These are phyloP conservation scores for Cercis canadensis DNA, from an alignment of 306 rosid genomes.

Conservation along the genomic window DNA sequence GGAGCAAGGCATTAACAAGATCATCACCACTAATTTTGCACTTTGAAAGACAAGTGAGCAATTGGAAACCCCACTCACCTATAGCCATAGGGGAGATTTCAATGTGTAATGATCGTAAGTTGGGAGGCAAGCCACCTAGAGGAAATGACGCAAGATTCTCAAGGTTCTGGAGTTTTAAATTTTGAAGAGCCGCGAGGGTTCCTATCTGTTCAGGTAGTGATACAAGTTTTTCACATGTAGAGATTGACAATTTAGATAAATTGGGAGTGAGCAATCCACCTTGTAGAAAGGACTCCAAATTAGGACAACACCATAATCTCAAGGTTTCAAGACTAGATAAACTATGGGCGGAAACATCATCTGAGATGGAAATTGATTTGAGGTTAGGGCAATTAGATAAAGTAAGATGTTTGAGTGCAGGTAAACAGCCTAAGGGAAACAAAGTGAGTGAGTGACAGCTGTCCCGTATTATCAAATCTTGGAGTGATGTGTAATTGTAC, in stretches of 20 bases:
- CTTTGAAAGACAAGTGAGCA: neutral
- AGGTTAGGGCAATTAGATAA: neutral
- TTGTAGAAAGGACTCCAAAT: slow-evolving; percentile 24
- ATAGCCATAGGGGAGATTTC: no score
- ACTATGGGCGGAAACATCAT: no score
- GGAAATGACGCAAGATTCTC: neutral
- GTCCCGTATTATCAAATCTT: slow-evolving; percentile 12
- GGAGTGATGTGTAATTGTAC: slow-evolving; percentile 1
- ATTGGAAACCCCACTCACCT: neutral
- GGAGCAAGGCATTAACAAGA: neutral
- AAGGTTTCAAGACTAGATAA: no score
- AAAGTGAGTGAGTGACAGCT: slow-evolving; percentile 6
- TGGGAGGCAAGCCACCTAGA: neutral
- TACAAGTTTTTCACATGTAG: no score
- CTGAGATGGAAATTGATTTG: no score
- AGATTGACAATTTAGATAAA: no score
- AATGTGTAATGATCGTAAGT: no score
- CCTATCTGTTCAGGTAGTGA: no score
- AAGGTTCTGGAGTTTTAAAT: no score
- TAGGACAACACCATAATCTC: neutral
- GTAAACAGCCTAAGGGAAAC: slow-evolving; percentile 15
- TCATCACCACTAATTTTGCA: neutral
- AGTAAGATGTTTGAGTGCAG: neutral
- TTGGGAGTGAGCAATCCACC: no score
- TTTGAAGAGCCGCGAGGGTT: no score